Percentiles rank a stretch among this genome's conserved stretches.
These are phyloP conservation scores for Magnusiomyces paraingens DNA, from an alignment of 1,139 yeast species.

Conservation along the genomic window DNA sequence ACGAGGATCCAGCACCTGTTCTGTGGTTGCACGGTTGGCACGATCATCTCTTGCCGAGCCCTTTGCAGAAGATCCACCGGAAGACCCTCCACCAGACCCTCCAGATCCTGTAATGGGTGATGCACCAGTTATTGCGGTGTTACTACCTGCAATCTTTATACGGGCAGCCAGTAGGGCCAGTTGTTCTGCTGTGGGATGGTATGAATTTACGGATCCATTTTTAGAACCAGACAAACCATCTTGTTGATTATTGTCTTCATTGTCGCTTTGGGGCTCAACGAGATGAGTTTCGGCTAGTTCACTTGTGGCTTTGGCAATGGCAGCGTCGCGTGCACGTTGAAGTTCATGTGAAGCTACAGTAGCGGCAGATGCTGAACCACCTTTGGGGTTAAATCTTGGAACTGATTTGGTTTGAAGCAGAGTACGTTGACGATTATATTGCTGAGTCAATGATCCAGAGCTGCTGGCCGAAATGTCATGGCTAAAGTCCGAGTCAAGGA, in stretches of 20 bases:
- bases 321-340: neutral
- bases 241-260: no score
- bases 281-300: no score
- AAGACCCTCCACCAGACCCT: no score
- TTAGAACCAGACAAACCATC: no score
- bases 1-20: slow-evolving; percentile 92
- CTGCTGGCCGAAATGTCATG: slow-evolving; percentile 1
- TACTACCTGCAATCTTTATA: no score
- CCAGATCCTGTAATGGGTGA: no score
- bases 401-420: neutral
- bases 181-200: no score
- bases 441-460: neutral
- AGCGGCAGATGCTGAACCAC: slow-evolving; percentile 6
- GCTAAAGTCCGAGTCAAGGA: slow-evolving; percentile 5
- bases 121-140: no score
- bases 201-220: no score
- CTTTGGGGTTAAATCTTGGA: slow-evolving; percentile 6
- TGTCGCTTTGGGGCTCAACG: no score
- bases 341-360: neutral
- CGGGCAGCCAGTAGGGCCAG: no score
- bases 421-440: no score
- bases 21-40: slow-evolving; percentile 92
- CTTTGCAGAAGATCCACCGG: neutral
- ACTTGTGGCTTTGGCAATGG: neutral
- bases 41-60: slow-evolving; percentile 43